Evolutionary conservation across 805 yeast species (phyloP), one percentile per base, ranked within the genome.

Genomic region (Priceomyces fermenticarens): DNA sequence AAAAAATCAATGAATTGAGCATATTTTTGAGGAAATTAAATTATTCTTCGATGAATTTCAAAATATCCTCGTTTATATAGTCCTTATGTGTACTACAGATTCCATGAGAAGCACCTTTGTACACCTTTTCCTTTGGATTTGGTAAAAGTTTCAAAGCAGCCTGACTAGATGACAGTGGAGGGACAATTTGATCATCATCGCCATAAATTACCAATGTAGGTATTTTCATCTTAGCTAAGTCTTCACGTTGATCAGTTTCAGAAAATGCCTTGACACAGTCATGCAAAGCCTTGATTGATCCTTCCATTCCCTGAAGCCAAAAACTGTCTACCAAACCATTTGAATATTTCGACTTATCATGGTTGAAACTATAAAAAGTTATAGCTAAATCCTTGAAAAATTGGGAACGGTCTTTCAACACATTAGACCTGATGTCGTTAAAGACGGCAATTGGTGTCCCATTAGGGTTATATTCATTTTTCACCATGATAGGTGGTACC

Each of bases 261-360:
- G 51, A 46, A 31, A 48, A 48, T 13, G 35, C 53, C 12, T 35
- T 26, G 6, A 48, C 44, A 44, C 53, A 48, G 27, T 46, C 53
- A 34, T 44, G 27, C 37, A 46, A 36, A 10, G 47, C 43, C 34
- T 46, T 48, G 23, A 48, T 46, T 10, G 51, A 46, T 7, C 39
- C 53, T 34, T 48, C 51, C 53, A 44, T 44, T 14, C 51, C 53
- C 37, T 44, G 51, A 30, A 42, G 27, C 53, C 51, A 46, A 35
- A 48, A 48, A 11, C 44, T 33, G 26, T 48, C 49, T 14, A 44
- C 33, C 15, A 48, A 40, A 5, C 51, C 53, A 34, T 26, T 20
- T 8, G 47, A 43, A 3, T 15, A 34, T 10, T 39, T 31, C 9
- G 41, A 4, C 12, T 32, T 20, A 26, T 41, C 48, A n/a, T 25